phyloP scores from a whole-genome alignment of 257 asterid genomes.

The Scutellaria baicalensis region DNA sequence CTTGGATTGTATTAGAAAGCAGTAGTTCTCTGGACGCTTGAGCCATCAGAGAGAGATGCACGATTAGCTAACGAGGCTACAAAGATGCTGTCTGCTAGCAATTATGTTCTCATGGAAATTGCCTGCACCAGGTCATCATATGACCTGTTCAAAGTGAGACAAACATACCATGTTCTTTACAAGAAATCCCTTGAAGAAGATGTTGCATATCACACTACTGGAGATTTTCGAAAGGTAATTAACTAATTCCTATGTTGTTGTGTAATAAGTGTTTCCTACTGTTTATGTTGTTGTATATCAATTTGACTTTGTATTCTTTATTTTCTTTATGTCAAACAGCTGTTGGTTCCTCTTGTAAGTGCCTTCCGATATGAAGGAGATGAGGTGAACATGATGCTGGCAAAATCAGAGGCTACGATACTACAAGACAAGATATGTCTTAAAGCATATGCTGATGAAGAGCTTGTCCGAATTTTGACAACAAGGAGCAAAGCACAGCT shows the following conservation, averaged over 20 bases:
- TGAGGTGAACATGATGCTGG: slow-evolving; percentile 63
- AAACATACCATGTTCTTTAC: slow-evolving; percentile 57
- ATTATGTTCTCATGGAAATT: slow-evolving; percentile 64
- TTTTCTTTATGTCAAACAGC: slow-evolving; percentile 34
- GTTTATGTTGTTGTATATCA: too few species aligned
- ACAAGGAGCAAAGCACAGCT: slow-evolving; percentile 94
- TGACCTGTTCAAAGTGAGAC: slow-evolving; percentile 60
- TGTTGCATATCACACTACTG: slow-evolving; percentile 72
- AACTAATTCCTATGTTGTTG: not conserved
- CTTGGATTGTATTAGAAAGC: slow-evolving; percentile 39
- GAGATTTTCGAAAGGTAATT: slow-evolving; percentile 75
- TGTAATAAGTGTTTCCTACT: not conserved
- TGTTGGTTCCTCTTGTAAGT: slow-evolving; percentile 84
- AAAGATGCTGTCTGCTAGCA: slow-evolving; percentile 47
- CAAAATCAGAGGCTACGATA: slow-evolving; percentile 71
- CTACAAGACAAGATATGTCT: slow-evolving; percentile 66
- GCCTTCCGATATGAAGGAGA: slow-evolving; percentile 82
- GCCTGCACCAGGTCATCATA: slow-evolving; percentile 71
- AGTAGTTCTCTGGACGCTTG: slow-evolving; percentile 64
- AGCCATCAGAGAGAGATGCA: slow-evolving; percentile 83
- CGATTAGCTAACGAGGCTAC: slow-evolving; percentile 63
- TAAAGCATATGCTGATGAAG: slow-evolving; percentile 65
- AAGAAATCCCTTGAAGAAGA: slow-evolving; percentile 91
- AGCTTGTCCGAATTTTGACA: slow-evolving; percentile 58
- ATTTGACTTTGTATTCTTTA: not conserved